phyloP scores from a whole-genome alignment of 2,329 filamentous ascomycete genomes.

The Colletotrichum aenigma region DNA sequence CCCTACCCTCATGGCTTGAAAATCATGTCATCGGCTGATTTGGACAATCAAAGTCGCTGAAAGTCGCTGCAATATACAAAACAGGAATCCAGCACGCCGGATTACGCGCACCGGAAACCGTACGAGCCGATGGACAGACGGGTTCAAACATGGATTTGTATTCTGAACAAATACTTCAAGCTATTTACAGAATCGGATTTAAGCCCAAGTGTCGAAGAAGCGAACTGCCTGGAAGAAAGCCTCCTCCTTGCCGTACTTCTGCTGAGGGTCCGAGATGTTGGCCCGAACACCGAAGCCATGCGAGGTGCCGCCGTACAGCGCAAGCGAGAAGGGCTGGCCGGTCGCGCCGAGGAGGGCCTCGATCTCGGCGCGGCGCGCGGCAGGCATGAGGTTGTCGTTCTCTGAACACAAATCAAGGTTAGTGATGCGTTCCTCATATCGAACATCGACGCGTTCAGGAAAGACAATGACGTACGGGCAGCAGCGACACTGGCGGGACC shows the following conservation, averaged over 20 bases:
- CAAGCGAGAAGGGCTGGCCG: constrained; percentile 68
- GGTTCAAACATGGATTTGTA: background rate
- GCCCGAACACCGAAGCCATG: constrained; percentile 79
- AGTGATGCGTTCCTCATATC: background rate
- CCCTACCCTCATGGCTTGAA: background rate
- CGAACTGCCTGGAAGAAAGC: constrained; percentile 77
- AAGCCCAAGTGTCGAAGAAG: constrained; percentile 69
- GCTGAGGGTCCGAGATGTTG: constrained; percentile 53
- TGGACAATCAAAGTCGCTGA: background rate
- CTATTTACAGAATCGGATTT: background rate
- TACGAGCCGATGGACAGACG: background rate
- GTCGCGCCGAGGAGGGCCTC: constrained; percentile 63
- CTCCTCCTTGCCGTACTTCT: constrained; percentile 77
- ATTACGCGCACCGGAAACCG: background rate
- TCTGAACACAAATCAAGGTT: constrained; percentile 39
- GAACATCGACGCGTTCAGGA: background rate
- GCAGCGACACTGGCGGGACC: constrained; percentile 66
- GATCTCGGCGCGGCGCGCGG: constrained; percentile 54
- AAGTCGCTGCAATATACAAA: background rate
- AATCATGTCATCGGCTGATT: background rate
- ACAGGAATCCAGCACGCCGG: background rate
- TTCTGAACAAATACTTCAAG: background rate
- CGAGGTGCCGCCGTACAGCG: constrained; percentile 68
- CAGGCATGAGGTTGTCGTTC: constrained; percentile 63
- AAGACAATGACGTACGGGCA: constrained; percentile 47